A percentile compares a stretch with the other conserved stretches of the same genome.
phyloP scores from a whole-genome alignment of 208 protist genomes.

The Herpetomonas tarakana region DNA sequence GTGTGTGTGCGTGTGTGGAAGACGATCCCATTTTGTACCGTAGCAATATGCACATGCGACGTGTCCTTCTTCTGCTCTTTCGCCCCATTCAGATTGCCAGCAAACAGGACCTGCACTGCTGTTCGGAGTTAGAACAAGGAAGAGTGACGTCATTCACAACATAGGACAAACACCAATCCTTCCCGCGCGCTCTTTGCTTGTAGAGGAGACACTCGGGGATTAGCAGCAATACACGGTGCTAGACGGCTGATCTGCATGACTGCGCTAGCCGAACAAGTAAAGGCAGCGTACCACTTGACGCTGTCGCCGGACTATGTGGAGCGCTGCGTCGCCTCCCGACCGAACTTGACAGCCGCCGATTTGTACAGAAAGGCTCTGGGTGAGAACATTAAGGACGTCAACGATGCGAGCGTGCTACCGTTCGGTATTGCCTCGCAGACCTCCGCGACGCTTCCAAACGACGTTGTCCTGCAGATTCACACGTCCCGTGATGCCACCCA shows the following conservation, averaged over 20 bases:
- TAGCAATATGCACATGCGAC: too few species aligned
- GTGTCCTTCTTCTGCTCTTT: too few species aligned
- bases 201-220: too few species aligned
- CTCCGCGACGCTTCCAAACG: conserved; percentile 26
- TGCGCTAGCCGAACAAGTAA: conserved; percentile 33
- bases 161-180: too few species aligned
- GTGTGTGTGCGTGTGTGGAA: too few species aligned
- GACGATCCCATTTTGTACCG: too few species aligned
- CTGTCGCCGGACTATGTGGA: conserved; percentile 64
- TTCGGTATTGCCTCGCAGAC: conserved; percentile 48
- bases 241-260: conserved; percentile 30
- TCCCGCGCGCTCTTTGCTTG: too few species aligned
- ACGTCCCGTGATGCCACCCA: conserved; percentile 77
- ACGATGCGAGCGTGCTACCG: conserved; percentile 44
- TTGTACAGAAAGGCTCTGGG: conserved; percentile 51
- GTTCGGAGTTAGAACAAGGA: too few species aligned
- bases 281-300: conserved; percentile 32
- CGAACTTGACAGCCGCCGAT: conserved; percentile 27
- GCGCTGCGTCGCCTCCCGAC: conserved; percentile 15
- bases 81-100: too few species aligned
- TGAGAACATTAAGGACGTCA: conserved; percentile 66
- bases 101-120: too few species aligned
- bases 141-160: too few species aligned
- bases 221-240: too few species aligned
- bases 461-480: conserved; percentile 74